phyloP scores from a whole-genome alignment of 768 basidiomycete genomes.

The Dentipellis sp. region DNA sequence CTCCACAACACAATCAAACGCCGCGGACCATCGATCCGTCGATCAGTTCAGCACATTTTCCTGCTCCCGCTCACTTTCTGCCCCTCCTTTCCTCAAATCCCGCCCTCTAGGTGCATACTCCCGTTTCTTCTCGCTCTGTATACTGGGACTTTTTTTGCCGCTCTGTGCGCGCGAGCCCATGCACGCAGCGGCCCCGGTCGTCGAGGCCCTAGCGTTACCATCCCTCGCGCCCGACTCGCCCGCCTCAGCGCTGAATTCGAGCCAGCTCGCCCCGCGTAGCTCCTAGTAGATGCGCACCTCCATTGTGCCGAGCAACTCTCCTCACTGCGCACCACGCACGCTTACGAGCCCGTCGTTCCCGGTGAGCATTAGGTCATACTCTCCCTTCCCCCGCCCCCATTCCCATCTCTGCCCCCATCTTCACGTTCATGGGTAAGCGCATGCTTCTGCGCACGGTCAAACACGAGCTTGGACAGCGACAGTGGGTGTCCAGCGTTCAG shows the following conservation, averaged over 20 bases:
- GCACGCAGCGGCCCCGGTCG: conserved; percentile 57
- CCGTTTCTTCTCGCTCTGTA: conserved; percentile 3
- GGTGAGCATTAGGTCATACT: conserved; percentile 26
- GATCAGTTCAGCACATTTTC: conserved; percentile 57
- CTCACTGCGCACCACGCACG: conserved; percentile 91
- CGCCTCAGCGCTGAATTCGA: conserved; percentile 34
- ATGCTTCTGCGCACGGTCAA: conserved; percentile 74
- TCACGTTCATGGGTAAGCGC: conserved; percentile 40
- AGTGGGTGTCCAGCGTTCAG: conserved; percentile 86
- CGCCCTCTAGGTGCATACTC: neutral
- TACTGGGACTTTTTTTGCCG: conserved; percentile 10
- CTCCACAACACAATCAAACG: conserved; percentile 76
- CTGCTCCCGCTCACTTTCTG: conserved; percentile 21
- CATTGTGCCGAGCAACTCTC: conserved; percentile 86
- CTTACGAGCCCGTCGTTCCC: conserved; percentile 93
- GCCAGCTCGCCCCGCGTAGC: conserved; percentile 78
- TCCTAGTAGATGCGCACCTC: conserved; percentile 97
- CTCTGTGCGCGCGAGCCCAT: conserved; percentile 30
- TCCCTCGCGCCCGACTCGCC: conserved; percentile 33
- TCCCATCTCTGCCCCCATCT: conserved; percentile 30
- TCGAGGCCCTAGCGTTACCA: conserved; percentile 36
- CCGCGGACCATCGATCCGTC: conserved; percentile 62
- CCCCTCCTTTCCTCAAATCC: neutral
- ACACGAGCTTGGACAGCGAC: conserved; percentile 91
- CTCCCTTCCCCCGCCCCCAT: no score